Base-by-base conservation (phyloP, 1,284 basidiomycete species). In the Paramarasmius palmivorus region DNA sequence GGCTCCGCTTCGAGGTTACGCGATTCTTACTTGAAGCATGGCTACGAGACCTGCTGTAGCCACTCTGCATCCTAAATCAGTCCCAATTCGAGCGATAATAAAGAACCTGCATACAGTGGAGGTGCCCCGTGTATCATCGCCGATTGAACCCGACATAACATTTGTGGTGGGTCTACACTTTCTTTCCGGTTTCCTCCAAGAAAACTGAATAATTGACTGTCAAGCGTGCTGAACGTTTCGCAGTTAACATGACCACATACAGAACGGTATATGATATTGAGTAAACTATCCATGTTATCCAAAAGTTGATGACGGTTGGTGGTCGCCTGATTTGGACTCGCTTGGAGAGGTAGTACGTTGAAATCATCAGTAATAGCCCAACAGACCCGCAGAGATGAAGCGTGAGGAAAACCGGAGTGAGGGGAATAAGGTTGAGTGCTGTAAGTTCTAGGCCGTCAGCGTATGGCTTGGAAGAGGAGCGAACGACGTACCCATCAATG, bases 221-320 rank as follows among this genome's bases (percentile, higher is more conserved):
- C 35, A 15, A 20, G 40, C n/a, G 7, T 34, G 20, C 22, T 1
- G 26, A 8, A 55, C 9, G 44, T 44, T 54, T 25, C 7, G 44
- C 29, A 53, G 17, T 14, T 32, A 25, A 29, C 10, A 23, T n/a
- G 6, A 49, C 20, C 22, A 70, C 82, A 65, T 57, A 83, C 82
- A 74, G 63, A 19, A 85, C 55, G 59, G 70, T 77, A 60, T 77
- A 80, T 20, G 72, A 68, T 53, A 83, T 60, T 4, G 82, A 83
- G 62, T 77, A 82, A 40, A 84, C 58, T 12, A 79, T 73, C 79
- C 79, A 81, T 45, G 76, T 73, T 41, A 74, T 60, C 58, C 79
- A 83, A 46, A 83, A 73, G 56, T 80, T 83, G 59, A 82, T 66
- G 56, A 83, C 65, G 2, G 75, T 75, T 0, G 77, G 73, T 58